Percentiles rank a stretch among this genome's conserved stretches.
These are phyloP conservation scores for Flaveria trinervia DNA, from an alignment of 129 eudicot genomes.

Conservation along the genomic window DNA sequence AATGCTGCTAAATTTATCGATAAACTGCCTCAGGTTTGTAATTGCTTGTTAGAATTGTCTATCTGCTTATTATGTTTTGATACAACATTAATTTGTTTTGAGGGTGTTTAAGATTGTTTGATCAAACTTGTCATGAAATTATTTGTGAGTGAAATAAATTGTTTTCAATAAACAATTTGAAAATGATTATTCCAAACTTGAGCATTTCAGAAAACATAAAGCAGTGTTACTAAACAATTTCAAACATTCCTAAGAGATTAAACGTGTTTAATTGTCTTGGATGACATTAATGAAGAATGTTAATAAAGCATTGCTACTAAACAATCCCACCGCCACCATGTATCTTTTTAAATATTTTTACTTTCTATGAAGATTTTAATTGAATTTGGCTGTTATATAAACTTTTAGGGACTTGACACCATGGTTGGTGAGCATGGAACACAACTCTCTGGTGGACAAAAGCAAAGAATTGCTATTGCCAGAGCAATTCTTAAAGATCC, in stretches of 20 bases:
- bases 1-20: constrained; percentile 85
- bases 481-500: constrained; percentile 82
- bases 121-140: too few species aligned
- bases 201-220: too few species aligned
- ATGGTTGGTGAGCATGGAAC: constrained; percentile 94
- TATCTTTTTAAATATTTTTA: not conserved
- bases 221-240: too few species aligned
- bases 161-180: too few species aligned
- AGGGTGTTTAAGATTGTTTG: too few species aligned
- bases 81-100: not conserved
- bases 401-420: constrained; percentile 64
- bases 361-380: not conserved
- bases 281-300: not conserved
- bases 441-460: constrained; percentile 85
- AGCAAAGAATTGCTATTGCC: constrained; percentile 86
- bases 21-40: constrained; percentile 65
- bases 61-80: not conserved
- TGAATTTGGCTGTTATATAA: not conserved
- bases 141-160: too few species aligned
- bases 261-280: not conserved
- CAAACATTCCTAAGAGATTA: too few species aligned
- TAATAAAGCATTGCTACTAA: not conserved
- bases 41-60: constrained; percentile 19
- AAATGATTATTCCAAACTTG: too few species aligned
- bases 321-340: not conserved